Conservation (phyloP, 495 filamentous ascomycete species). For the Amniculicola lignicola region DNA sequence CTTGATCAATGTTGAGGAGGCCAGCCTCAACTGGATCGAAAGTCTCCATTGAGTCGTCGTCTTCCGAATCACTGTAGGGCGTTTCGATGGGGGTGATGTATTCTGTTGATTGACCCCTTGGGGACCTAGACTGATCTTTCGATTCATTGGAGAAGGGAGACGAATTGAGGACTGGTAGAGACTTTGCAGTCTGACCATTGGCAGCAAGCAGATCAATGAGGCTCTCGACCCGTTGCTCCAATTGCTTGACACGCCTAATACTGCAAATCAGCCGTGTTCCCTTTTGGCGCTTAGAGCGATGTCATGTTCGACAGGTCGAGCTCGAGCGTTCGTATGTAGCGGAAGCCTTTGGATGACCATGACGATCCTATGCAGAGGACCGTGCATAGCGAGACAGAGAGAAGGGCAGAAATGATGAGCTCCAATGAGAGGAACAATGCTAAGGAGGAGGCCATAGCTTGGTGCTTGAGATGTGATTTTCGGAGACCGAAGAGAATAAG, state of each 20-base stretch:
- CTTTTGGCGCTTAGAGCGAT: too few relatives aligned
- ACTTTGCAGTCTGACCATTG: background rate
- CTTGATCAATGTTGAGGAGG: background rate
- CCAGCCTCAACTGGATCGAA: conserved; percentile 19
- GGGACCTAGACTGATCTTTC: background rate
- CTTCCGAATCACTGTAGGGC: background rate
- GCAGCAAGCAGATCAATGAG: conserved; percentile 9
- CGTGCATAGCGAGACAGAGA: too few relatives aligned
- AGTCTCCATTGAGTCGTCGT: background rate
- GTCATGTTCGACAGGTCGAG: too few relatives aligned
- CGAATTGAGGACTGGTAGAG: background rate
- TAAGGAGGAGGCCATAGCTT: too few relatives aligned
- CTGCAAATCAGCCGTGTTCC: too few relatives aligned
- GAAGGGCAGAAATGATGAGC: too few relatives aligned
- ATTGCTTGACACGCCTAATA: conserved; percentile 19
- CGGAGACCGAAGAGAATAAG: too few relatives aligned
- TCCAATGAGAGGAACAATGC: too few relatives aligned
- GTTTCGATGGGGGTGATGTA: background rate
- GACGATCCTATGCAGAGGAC: too few relatives aligned
- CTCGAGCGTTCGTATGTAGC: too few relatives aligned
- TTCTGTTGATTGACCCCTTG: background rate
- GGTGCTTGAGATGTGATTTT: too few relatives aligned
- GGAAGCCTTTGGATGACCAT: too few relatives aligned
- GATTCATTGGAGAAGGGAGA: background rate
- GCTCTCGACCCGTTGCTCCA: conserved; percentile 23